These are phyloP conservation scores for Fusarium sp. DNA, from an alignment of 2,329 filamentous ascomycete genomes.

Conservation along the genomic window DNA sequence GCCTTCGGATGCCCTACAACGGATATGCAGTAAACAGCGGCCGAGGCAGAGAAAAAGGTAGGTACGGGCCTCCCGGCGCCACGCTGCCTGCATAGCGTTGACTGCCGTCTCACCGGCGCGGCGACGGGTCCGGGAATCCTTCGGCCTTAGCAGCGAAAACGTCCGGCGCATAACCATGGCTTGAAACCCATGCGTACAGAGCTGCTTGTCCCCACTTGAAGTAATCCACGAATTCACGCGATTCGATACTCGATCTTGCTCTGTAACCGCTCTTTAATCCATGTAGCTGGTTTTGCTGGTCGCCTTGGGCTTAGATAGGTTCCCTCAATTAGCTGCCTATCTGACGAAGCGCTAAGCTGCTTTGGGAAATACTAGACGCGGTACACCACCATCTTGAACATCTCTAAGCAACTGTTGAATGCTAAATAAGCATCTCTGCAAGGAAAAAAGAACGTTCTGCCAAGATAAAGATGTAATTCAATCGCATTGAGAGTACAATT, in stretches of 20 bases:
- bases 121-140: conserved; percentile 36
- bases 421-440: too few species aligned
- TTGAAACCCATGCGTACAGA: conserved; percentile 1
- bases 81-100: neutral
- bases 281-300: neutral
- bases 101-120: conserved; percentile 30
- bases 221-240: neutral
- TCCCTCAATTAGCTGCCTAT: neutral
- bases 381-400: neutral
- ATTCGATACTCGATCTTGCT: neutral
- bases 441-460: too few species aligned
- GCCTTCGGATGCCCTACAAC: conserved; percentile 29
- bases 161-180: conserved; percentile 17
- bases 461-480: too few species aligned
- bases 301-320: neutral
- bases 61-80: neutral
- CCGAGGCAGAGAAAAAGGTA: neutral
- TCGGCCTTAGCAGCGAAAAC: conserved; percentile 11
- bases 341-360: neutral
- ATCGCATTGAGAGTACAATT: too few species aligned
- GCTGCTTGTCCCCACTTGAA: neutral
- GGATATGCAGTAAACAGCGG: conserved; percentile 9
- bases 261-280: neutral
- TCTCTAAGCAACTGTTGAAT: too few species aligned
- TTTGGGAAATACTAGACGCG: neutral